Base-by-base conservation (phyloP, 192 early-diverging fungal genomes). In the Podila minutissima region DNA sequence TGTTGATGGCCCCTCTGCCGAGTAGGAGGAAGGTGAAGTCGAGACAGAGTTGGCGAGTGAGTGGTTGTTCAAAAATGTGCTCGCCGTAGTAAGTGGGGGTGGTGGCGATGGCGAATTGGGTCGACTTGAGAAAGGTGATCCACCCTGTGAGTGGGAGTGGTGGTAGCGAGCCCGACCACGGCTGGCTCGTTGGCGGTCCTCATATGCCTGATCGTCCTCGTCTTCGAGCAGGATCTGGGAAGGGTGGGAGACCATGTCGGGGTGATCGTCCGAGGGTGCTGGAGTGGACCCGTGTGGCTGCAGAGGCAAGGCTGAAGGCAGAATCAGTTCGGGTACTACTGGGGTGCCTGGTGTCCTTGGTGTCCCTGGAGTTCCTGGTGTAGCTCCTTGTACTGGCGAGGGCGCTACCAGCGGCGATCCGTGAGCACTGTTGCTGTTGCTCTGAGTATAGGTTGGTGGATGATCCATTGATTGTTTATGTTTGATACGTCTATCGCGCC, bases 141-240 rank as follows among this genome's bases (percentile, higher is more conserved):
- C 22, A 17, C 58, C 33, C 33, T 24, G 3, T 29, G 67, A 35
- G 10, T 29, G 24, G 7, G 67, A 24, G 26, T 29, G 51, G 5
- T 53, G 31, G 24, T 63, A 35, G 26, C 31, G 33, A 63, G 53
- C 53, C 5, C 53, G 53, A 55, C 53, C 22, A 9, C 53, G 53
- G 53, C n/a, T 24, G n/a, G 9, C 8, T n/a, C 53, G n/a, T 5
- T 55, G 53, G 22, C 53, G 53, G 24, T 59, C 60, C 8, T 67
- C 51, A 24, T 64, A 64, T n/a, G 32, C 38, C 17, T 55, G 53
- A 26, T 55, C 53, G 6, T 64, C 62, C 20, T 75, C 74, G 59
- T 75, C 74, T 7, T 46, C 74, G 29, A 75, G 49, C 13, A 64
- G 51, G 49, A 64, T 50, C 26, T 64, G 53, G 3, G 74, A 46